Percentiles rank a stretch among this genome's conserved stretches.
Conservation (phyloP, 495 filamentous ascomycete species). For the Penicillium canariense region DNA sequence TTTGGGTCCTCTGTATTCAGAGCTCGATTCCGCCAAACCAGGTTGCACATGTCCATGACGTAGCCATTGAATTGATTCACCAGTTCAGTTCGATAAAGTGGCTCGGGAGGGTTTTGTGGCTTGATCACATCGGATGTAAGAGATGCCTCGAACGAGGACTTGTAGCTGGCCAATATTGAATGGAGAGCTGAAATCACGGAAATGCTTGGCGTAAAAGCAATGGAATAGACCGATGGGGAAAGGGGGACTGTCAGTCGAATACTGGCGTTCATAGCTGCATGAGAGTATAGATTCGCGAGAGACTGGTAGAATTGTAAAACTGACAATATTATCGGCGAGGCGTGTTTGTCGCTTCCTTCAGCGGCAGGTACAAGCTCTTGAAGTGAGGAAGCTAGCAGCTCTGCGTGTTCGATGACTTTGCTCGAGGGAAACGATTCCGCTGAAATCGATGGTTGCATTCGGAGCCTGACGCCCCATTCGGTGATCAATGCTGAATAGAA, state of each 20-base stretch:
- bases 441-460: constrained; percentile 23
- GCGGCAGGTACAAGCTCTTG: constrained; percentile 46
- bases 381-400: constrained; percentile 60
- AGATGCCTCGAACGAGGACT: constrained; percentile 69
- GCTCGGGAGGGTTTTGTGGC: constrained; percentile 26
- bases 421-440: constrained; percentile 41
- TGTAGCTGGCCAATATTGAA: constrained; percentile 64
- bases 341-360: constrained; percentile 6
- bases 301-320: constrained; percentile 71
- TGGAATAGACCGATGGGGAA: constrained; percentile 64
- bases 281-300: constrained; percentile 53
- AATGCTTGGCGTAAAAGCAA: constrained; percentile 62
- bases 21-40: constrained; percentile 76
- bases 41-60: constrained; percentile 87
- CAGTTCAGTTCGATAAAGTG: constrained; percentile 50
- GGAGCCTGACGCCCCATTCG: constrained; percentile 59
- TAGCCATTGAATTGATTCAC: constrained; percentile 78
- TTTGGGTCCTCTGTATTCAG: constrained; percentile 67
- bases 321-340: constrained; percentile 29
- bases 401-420: constrained; percentile 55
- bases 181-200: constrained; percentile 69
- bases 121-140: constrained; percentile 43
- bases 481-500: constrained; percentile 72
- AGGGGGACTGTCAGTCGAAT: constrained; percentile 67
- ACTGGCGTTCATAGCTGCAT: constrained; percentile 44